These are phyloP conservation scores for Aspergillus sclerotialis DNA, from an alignment of 2,329 filamentous ascomycete genomes.

Conservation along the genomic window DNA sequence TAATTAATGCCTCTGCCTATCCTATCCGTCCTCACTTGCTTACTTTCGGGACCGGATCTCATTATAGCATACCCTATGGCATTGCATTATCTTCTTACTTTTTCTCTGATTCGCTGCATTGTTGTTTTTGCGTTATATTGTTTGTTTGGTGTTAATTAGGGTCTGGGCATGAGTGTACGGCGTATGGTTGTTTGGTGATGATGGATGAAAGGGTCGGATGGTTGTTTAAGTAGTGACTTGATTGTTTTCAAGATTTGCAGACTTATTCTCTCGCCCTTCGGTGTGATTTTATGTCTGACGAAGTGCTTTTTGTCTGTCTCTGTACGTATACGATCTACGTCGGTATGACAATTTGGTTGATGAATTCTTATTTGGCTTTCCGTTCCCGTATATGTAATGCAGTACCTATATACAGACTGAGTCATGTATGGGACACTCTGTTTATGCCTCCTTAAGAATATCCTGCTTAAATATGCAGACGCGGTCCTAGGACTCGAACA, in stretches of 20 bases:
- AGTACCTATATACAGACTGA: no score
- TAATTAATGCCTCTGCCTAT: slow-evolving; percentile 14
- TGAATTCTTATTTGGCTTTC: no score
- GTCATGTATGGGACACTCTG: no score
- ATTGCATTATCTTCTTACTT: slow-evolving; percentile 4
- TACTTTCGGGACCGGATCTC: slow-evolving; percentile 13
- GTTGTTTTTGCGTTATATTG: slow-evolving; percentile 8
- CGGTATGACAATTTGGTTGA: slow-evolving; percentile 16
- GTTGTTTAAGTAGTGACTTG: slow-evolving; percentile 14
- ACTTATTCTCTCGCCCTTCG: slow-evolving; percentile 5
- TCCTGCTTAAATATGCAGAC: no score
- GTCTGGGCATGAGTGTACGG: slow-evolving; percentile 18
- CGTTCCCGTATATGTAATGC: no score
- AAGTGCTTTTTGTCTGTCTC: slow-evolving; percentile 5
- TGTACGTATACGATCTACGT: slow-evolving; percentile 19
- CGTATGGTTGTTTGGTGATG: slow-evolving; percentile 18
- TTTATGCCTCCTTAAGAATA: no score
- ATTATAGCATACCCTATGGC: slow-evolving; percentile 15
- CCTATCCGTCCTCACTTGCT: slow-evolving; percentile 8
- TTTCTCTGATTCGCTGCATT: slow-evolving; percentile 7
- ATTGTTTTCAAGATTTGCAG: slow-evolving; percentile 8
- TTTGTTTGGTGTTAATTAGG: slow-evolving; percentile 16
- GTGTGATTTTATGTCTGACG: slow-evolving; percentile 1
- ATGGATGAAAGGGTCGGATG: slow-evolving; percentile 14
- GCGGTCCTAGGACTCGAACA: no score